A percentile compares a stretch with the other conserved stretches of the same genome.
These are phyloP conservation scores for Leersia perrieri DNA, from an alignment of 176 grass and related monocot species.

Conservation along the genomic window DNA sequence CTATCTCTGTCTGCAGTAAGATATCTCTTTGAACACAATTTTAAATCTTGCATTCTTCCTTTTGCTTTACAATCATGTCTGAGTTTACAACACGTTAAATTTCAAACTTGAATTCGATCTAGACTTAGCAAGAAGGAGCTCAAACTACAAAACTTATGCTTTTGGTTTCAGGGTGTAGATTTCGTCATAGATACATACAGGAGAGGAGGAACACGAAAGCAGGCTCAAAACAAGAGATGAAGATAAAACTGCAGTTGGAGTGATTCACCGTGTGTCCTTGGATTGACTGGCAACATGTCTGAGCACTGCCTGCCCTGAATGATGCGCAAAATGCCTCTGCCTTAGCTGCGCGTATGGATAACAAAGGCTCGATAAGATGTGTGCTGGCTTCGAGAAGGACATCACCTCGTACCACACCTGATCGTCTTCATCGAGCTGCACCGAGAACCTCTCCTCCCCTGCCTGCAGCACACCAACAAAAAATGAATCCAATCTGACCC, in stretches of 20 bases:
- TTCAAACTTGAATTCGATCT: too few species aligned
- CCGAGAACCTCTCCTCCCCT: constrained; percentile 79
- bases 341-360: too few species aligned
- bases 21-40: too few species aligned
- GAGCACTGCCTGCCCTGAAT: constrained; percentile 48
- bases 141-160: not conserved
- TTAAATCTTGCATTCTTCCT: too few species aligned
- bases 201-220: not conserved
- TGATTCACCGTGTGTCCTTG: not conserved
- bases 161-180: not conserved
- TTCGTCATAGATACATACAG: too few species aligned
- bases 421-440: constrained; percentile 64
- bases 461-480: constrained; percentile 46
- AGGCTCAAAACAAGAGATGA: not conserved
- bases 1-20: too few species aligned
- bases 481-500: too few species aligned
- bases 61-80: too few species aligned
- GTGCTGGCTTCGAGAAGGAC: constrained; percentile 82
- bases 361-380: constrained; percentile 50
- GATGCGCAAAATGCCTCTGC: constrained; percentile 64
- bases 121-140: too few species aligned
- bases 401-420: constrained; percentile 82
- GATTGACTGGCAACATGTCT: constrained; percentile 26
- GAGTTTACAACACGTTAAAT: too few species aligned
- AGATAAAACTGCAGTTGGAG: not conserved